A percentile compares a stretch with the other conserved stretches of the same genome.
phyloP scores from a whole-genome alignment of 345 rosid species.

The Toxicodendron radicans region DNA sequence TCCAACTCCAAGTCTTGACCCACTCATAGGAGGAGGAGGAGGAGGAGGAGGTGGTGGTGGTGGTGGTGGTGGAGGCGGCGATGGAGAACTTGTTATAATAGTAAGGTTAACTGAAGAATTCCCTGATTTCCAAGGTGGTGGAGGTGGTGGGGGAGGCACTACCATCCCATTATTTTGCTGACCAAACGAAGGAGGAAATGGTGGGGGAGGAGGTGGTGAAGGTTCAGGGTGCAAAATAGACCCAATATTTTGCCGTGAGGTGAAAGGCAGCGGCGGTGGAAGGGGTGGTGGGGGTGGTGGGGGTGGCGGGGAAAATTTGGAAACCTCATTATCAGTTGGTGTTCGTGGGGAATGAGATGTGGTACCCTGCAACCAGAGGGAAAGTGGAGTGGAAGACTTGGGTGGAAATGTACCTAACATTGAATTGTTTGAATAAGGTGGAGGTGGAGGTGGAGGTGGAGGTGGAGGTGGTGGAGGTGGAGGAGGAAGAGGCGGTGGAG shows the following conservation, averaged over 20 bases:
- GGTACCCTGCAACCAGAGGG: neutral
- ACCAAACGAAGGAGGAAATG: slow-evolving; percentile 36
- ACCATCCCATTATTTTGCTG: slow-evolving; percentile 33
- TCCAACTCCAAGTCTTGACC: slow-evolving; percentile 23
- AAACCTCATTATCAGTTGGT: slow-evolving; percentile 26
- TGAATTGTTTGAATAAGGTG: neutral
- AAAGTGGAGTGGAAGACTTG: slow-evolving; percentile 1
- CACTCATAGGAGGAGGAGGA: slow-evolving; percentile 22
- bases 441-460: slow-evolving; percentile 26
- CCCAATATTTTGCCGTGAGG: slow-evolving; percentile 28
- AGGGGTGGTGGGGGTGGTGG: slow-evolving; percentile 32
- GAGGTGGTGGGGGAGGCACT: slow-evolving; percentile 52
- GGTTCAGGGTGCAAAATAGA: slow-evolving; percentile 29
- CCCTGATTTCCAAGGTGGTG: slow-evolving; percentile 62
- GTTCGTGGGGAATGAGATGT: slow-evolving; percentile 6
- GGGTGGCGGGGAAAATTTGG: slow-evolving; percentile 28
- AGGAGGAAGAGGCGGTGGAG: slow-evolving; percentile 23
- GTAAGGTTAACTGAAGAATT: slow-evolving; percentile 24
- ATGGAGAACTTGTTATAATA: slow-evolving; percentile 18
- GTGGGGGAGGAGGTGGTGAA: slow-evolving; percentile 45
- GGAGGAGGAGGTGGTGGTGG: slow-evolving; percentile 35
- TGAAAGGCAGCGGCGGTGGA: slow-evolving; percentile 35
- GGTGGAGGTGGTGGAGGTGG: slow-evolving; percentile 32
- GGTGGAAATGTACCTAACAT: neutral
- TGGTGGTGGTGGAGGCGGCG: slow-evolving; percentile 26